Base-by-base conservation (phyloP, 2,329 filamentous ascomycete species). In the Colletotrichum gloeosporioides region DNA sequence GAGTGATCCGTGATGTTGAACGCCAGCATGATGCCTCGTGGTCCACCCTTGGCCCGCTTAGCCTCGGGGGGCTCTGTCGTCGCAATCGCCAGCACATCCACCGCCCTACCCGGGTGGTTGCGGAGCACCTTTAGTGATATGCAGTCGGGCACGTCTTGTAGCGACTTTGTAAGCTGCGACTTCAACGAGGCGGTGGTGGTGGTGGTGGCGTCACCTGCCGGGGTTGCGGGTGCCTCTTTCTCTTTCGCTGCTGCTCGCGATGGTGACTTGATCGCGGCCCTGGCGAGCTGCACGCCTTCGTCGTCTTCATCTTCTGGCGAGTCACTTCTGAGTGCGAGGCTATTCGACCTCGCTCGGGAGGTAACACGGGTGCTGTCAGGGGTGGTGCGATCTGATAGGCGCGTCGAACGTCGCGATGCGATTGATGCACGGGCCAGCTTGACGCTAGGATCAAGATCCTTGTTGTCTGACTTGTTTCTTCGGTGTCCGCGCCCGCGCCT, bases 1-100 rank as follows among this genome's bases (percentile, higher is more conserved):
- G 89, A 89, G 31, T 90, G 87, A 79, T 93, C 92, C 1, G 89
- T 90, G 15, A 92, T 83, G 55, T 87, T 89, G 77, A 93, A 89
- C 18, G 89, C 88, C 79, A 92, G 88, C 83, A 90, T 88, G 82
- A 89, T 93, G 80, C 93, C 90, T 27, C 91, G 86, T 5, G 90
- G 90, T 1, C 90, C 90, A 75, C 87, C 84, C 80, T 91, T 92
- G 31, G 90, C 90, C 49, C 91, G 88, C 73, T 87, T 84, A 8
- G 91, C 88, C 63, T 88, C 85, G 12, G 87, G 83, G 4, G 90
- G 89, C 22, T 86, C 85, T 62, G 87, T 86, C 16, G 90, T 89
- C 6, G 87, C 90, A 8, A 93, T 85, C 18, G 87, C 92, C 10
- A 92, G 82, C 8, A 92, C 84, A 80, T 93, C 90, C 3, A 90